Evolutionary conservation across 129 eudicot genomes (phyloP), one percentile per base, ranked within the genome.

Genomic region (Flaveria ramosissima): DNA sequence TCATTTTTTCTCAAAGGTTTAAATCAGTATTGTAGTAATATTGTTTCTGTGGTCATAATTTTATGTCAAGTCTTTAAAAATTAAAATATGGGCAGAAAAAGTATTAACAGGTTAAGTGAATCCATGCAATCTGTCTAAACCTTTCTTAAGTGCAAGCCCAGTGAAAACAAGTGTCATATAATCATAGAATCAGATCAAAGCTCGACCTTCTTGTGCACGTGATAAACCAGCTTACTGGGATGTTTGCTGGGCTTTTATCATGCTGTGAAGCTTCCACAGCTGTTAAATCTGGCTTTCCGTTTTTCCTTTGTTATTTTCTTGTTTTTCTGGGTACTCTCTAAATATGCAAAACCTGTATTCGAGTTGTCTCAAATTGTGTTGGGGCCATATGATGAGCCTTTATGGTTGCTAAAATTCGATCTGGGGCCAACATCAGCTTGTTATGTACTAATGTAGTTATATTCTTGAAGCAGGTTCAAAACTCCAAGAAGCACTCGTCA

Each of bases 401-500:
- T 17, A 55, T 55, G 62, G 4, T 55, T 23, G 66, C 17, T 21
- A 61, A 24, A 26, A 30, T 5, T 13, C 4, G 11, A 14, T 7
- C 14, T 15, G 69, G 20, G 2, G 0, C 7, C 16, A 39, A n/a
- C 41, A 26, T 36, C 41, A 51, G 42, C 55, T 60, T 60, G 23
- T 74, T 10, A 12, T 11, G 3, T 45, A 11, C 16, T 52, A 19
- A 53, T 8, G 55, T 11, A 9, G 7, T 16, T 71, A 21, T 43
- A 10, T 71, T 64, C 11, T 9, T 77, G 59, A 55, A 72, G 80
- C 90, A 89, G 93, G 75, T 80, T 70, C 89, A 82, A 72, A 85
- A 78, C 80, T 65, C 94, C 9, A 84, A 90, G 78, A 95, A 89
- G 75, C 87, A 84, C 68, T 80, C 88, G 3, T 87, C 99, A 13